phyloP scores from a whole-genome alignment of 176 grass and related monocot species.

The Dendrocalamus sinicus region DNA sequence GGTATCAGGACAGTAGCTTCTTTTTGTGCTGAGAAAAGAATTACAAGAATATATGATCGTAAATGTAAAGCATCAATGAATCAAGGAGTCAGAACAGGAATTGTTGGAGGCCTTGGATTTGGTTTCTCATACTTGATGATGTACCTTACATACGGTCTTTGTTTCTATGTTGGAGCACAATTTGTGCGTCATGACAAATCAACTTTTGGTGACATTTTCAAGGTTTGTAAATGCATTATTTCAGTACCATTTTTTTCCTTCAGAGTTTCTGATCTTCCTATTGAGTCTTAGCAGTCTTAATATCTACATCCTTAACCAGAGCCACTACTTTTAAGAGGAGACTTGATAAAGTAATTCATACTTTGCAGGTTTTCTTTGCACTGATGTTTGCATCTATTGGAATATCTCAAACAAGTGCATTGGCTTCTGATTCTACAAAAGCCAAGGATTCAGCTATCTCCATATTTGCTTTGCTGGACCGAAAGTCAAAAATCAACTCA shows the following conservation, averaged over 20 bases:
- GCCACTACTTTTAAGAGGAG: background rate
- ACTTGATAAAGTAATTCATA: slow-evolving; percentile 23
- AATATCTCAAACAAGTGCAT: slow-evolving; percentile 74
- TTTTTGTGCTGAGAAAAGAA: slow-evolving; percentile 66
- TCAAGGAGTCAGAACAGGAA: slow-evolving; percentile 66
- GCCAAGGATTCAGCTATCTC: slow-evolving; percentile 71
- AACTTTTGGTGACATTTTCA: slow-evolving; percentile 66
- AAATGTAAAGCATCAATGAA: slow-evolving; percentile 78
- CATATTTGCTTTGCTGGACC: slow-evolving; percentile 72
- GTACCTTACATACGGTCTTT: slow-evolving; percentile 69
- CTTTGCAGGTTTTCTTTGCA: slow-evolving; percentile 77
- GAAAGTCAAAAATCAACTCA: slow-evolving; percentile 73
- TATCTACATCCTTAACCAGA: slow-evolving; percentile 19
- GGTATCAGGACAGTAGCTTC: slow-evolving; percentile 85
- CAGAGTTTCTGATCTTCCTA: background rate
- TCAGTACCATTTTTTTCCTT: background rate
- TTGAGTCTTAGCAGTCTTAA: background rate
- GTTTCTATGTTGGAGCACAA: slow-evolving; percentile 77
- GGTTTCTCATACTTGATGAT: slow-evolving; percentile 76
- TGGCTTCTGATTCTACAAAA: slow-evolving; percentile 77
- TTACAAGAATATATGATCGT: slow-evolving; percentile 58
- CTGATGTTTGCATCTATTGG: slow-evolving; percentile 65
- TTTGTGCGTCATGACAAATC: slow-evolving; percentile 56
- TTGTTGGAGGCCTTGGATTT: slow-evolving; percentile 72
- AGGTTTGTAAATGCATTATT: slow-evolving; percentile 48